Percentiles rank a stretch among this genome's conserved stretches.
Evolutionary conservation across 2,329 filamentous ascomycete species (phyloP).

Genomic region (Ascochyta koolunga): DNA sequence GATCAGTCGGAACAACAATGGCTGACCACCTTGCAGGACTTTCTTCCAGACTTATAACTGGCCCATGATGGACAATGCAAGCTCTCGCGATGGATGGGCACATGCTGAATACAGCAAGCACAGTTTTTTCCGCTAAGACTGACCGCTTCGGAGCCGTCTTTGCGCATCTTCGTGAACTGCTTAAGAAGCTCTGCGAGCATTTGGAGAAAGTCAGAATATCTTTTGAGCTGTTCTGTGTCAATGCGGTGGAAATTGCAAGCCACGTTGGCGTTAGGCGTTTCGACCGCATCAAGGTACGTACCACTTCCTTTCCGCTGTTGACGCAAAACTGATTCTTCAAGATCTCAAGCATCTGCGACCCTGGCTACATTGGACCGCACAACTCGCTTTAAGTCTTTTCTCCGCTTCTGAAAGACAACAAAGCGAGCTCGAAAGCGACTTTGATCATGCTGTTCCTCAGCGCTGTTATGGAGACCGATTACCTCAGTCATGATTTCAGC

Average conservation of each 20-base stretch:
- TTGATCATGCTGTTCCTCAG: slow-evolving; percentile 53
- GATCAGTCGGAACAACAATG: not conserved
- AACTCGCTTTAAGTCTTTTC: slow-evolving; percentile 34
- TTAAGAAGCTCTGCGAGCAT: slow-evolving; percentile 40
- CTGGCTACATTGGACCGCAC: slow-evolving; percentile 39
- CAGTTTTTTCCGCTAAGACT: slow-evolving; percentile 27
- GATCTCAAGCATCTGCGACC: slow-evolving; percentile 52
- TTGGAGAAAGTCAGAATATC: slow-evolving; percentile 23
- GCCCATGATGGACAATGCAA: slow-evolving; percentile 48
- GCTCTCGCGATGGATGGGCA: slow-evolving; percentile 49
- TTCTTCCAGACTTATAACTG: slow-evolving; percentile 44
- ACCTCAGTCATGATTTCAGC: not conserved
- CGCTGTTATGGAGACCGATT: slow-evolving; percentile 34
- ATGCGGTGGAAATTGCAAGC: slow-evolving; percentile 31
- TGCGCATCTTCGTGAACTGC: slow-evolving; percentile 38
- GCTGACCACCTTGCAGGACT: slow-evolving; percentile 33
- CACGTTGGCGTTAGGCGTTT: slow-evolving; percentile 25
- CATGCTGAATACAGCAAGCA: slow-evolving; percentile 34
- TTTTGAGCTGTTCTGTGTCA: slow-evolving; percentile 39
- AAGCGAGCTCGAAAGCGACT: slow-evolving; percentile 49
- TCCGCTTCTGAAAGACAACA: slow-evolving; percentile 41
- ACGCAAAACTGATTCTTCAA: slow-evolving; percentile 18
- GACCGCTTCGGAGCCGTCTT: slow-evolving; percentile 52
- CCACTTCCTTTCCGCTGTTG: not conserved
- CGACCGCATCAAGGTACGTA: slow-evolving; percentile 50